Conservation (phyloP, 495 filamentous ascomycete genomes). For the Neurospora tetraspora region DNA sequence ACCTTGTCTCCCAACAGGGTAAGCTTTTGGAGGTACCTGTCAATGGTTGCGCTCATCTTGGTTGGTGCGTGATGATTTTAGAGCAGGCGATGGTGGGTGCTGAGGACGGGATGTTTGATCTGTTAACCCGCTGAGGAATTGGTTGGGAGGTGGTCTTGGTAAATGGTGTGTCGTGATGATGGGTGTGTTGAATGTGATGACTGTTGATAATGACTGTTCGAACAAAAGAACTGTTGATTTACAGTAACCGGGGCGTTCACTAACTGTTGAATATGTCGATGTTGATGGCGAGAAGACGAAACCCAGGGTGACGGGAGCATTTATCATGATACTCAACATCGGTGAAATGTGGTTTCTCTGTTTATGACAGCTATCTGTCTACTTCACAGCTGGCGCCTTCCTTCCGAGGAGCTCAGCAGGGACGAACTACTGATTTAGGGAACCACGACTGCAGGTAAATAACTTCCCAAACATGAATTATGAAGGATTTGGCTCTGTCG, state of each 20-base stretch:
- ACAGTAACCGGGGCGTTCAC: neutral
- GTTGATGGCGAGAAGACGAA: neutral
- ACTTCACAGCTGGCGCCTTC: neutral
- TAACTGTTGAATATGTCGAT: neutral
- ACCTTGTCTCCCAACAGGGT: neutral
- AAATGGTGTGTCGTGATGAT: neutral
- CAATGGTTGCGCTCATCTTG: neutral
- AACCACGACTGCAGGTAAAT: neutral
- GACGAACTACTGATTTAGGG: neutral
- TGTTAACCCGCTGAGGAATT: neutral
- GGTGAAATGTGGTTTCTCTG: neutral
- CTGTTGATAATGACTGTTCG: neutral
- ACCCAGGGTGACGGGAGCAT: neutral
- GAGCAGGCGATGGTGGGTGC: neutral
- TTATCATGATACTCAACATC: neutral
- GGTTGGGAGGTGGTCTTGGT: neutral
- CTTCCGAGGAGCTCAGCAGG: neutral
- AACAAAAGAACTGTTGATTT: neutral
- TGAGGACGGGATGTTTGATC: neutral
- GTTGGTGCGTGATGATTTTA: neutral
- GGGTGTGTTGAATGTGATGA: neutral
- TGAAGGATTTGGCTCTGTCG: neutral
- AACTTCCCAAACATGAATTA: neutral
- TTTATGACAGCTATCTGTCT: neutral
- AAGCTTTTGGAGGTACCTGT: neutral